phyloP scores from a whole-genome alignment of 768 basidiomycete species.

The Leucocoprinus birnbaumii region DNA sequence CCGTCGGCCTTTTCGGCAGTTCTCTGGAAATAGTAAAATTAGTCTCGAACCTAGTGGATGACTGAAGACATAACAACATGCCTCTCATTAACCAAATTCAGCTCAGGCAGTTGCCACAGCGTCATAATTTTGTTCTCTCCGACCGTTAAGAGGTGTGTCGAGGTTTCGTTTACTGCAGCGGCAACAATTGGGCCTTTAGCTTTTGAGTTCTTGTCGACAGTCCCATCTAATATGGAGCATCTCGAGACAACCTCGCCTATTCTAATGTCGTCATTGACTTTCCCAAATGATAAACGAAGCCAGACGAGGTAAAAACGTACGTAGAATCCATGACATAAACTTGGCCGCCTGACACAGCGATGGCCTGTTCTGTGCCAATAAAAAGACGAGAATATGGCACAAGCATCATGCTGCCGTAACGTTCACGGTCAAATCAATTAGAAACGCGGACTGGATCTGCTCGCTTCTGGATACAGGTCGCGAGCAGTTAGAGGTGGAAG shows the following conservation, averaged over 20 bases:
- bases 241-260: conserved; percentile 44
- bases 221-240: no score
- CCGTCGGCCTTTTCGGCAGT: conserved; percentile 81
- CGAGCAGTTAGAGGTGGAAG: no score
- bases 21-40: conserved; percentile 45
- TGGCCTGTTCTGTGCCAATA: conserved; percentile 25
- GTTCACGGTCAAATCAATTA: background rate
- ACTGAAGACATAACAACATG: conserved; percentile 23
- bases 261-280: conserved; percentile 27
- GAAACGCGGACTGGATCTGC: no score
- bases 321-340: conserved; percentile 55
- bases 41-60: background rate
- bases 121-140: conserved; percentile 83
- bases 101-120: conserved; percentile 62
- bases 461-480: no score
- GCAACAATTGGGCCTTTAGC: conserved; percentile 44
- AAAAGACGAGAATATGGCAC: conserved; percentile 49
- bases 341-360: conserved; percentile 58
- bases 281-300: conserved; percentile 1
- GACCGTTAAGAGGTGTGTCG: conserved; percentile 52
- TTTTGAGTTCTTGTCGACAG: conserved; percentile 26
- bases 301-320: conserved; percentile 34
- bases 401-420: background rate
- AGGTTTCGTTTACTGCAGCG: conserved; percentile 44
- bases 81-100: conserved; percentile 63